phyloP scores from a whole-genome alignment of 2,329 filamentous ascomycete species.

The Ceratocystis lukuohia region DNA sequence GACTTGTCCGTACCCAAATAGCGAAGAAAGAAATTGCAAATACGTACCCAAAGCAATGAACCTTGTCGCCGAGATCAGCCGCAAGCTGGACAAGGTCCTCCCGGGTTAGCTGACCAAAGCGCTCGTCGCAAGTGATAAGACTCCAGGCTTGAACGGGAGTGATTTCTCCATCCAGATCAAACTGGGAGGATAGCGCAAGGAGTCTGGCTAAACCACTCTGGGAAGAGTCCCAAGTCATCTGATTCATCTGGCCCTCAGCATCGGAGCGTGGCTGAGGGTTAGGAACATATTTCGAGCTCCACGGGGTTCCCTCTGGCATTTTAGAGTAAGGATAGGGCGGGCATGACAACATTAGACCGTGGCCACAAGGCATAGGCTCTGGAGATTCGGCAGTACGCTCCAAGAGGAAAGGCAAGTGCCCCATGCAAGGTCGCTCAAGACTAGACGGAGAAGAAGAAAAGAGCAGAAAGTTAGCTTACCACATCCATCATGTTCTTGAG shows the following conservation, averaged over 20 bases:
- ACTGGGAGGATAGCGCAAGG: constrained; percentile 66
- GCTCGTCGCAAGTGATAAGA: constrained; percentile 59
- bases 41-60: constrained; percentile 81
- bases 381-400: constrained; percentile 28
- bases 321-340: constrained; percentile 53
- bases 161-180: constrained; percentile 78
- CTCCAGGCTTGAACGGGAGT: constrained; percentile 94
- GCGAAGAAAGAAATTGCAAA: constrained; percentile 8
- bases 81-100: constrained; percentile 61
- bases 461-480: constrained; percentile 11
- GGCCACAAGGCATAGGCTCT: constrained; percentile 54
- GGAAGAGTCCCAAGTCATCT: constrained; percentile 67
- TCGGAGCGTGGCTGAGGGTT: constrained; percentile 22
- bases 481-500: constrained; percentile 8
- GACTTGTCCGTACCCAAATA: not conserved
- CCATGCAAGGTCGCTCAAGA: constrained; percentile 86
- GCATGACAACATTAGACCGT: constrained; percentile 86
- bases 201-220: constrained; percentile 67
- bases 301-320: constrained; percentile 38
- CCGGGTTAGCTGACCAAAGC: constrained; percentile 49
- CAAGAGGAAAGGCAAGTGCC: constrained; percentile 70
- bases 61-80: constrained; percentile 62
- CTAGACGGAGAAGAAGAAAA: constrained; percentile 35
- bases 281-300: constrained; percentile 34
- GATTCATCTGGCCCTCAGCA: constrained; percentile 33